Evolutionary conservation across 1,284 basidiomycete species (phyloP).

Genomic region (Sanghuangporus baumii): DNA sequence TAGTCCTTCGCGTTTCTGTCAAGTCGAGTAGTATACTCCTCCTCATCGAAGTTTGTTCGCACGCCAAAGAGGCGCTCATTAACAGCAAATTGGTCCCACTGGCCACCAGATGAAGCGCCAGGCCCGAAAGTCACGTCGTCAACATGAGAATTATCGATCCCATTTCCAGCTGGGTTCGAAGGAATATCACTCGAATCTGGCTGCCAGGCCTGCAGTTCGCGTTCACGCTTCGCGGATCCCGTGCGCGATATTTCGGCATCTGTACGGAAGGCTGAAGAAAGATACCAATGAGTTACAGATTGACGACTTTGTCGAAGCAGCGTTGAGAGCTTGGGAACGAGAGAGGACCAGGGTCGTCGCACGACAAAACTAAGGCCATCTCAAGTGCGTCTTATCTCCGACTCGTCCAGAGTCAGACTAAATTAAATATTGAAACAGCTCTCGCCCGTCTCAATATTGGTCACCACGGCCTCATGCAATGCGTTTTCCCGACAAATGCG

Average conservation of each 20-base stretch:
- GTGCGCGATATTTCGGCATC: slow-evolving; percentile 80
- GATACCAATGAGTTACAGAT: neutral
- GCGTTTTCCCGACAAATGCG: neutral
- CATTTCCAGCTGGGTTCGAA: slow-evolving; percentile 17
- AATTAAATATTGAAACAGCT: neutral
- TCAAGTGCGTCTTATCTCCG: neutral
- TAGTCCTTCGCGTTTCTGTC: slow-evolving; percentile 83
- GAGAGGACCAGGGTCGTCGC: neutral
- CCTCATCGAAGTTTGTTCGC: slow-evolving; percentile 89
- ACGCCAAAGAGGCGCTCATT: slow-evolving; percentile 95
- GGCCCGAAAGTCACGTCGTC: slow-evolving; percentile 70
- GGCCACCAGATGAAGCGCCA: slow-evolving; percentile 36
- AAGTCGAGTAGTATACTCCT: slow-evolving; percentile 92
- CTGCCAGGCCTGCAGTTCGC: slow-evolving; percentile 84
- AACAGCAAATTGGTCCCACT: slow-evolving; percentile 95
- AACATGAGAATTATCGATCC: slow-evolving; percentile 26
- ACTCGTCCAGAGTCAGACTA: neutral
- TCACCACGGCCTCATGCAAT: neutral
- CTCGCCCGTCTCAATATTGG: neutral
- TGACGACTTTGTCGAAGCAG: neutral
- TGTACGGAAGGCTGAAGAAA: slow-evolving; percentile 70
- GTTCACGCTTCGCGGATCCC: slow-evolving; percentile 52
- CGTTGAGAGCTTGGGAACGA: too few species aligned
- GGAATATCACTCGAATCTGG: slow-evolving; percentile 25
- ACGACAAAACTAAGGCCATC: neutral